These are phyloP conservation scores for Raphanus hybrid DNA, from an alignment of 441 rosid species.

Conservation along the genomic window DNA sequence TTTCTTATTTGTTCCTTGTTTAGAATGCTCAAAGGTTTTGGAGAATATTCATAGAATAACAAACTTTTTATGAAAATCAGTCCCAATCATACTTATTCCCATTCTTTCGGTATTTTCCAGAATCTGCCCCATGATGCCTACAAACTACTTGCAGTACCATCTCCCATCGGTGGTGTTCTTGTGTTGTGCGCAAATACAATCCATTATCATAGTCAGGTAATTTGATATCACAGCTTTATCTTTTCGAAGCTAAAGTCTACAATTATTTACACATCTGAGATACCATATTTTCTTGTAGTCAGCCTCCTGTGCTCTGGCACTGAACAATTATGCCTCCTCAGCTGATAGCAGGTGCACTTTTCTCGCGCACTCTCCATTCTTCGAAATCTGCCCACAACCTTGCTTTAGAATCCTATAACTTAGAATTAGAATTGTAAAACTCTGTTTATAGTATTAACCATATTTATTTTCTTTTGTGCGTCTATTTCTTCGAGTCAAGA, in stretches of 20 bases:
- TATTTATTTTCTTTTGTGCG: slow-evolving; percentile 10
- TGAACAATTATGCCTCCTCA: slow-evolving; percentile 84
- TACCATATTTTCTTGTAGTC: slow-evolving; percentile 68
- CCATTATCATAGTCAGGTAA: slow-evolving; percentile 98
- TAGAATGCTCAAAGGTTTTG: slow-evolving; percentile 25
- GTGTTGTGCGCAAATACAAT: slow-evolving; percentile 86
- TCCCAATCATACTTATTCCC: slow-evolving; percentile 28
- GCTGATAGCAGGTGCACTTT: slow-evolving; percentile 75
- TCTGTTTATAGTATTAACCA: too few relatives aligned
- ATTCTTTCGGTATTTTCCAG: slow-evolving; percentile 52
- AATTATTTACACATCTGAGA: slow-evolving; percentile 32
- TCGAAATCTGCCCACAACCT: not conserved
- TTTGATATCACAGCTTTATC: slow-evolving; percentile 24
- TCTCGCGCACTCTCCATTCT: not conserved
- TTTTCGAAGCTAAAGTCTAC: slow-evolving; percentile 1
- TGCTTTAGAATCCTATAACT: slow-evolving; percentile 15
- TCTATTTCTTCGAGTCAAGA: slow-evolving; percentile 72
- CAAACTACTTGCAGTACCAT: slow-evolving; percentile 97
- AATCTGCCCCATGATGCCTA: slow-evolving; percentile 97
- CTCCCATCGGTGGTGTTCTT: slow-evolving; percentile 98
- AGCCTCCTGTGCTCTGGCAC: slow-evolving; percentile 84
- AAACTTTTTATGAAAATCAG: slow-evolving; percentile 12
- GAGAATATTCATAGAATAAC: slow-evolving; percentile 2
- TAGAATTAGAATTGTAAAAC: not conserved
- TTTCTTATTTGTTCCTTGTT: slow-evolving; percentile 5